Percentiles rank a stretch among this genome's conserved stretches.
Evolutionary conservation across 331 rosid genomes (phyloP).

Genomic region (Rhamnella rubrinervis): DNA sequence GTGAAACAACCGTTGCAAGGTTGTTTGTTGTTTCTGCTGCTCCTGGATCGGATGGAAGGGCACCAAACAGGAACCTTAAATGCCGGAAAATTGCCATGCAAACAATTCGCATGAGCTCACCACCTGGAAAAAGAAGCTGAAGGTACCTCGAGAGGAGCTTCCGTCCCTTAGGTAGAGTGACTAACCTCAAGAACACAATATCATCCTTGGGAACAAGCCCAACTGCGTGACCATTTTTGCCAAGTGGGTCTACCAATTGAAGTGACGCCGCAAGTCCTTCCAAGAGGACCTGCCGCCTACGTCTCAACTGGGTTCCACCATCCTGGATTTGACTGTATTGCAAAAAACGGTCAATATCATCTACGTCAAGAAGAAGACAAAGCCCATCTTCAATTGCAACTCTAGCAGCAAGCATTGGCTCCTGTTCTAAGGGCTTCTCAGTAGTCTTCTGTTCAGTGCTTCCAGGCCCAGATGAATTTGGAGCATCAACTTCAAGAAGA

Average conservation of each 20-base stretch:
- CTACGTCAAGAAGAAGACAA: slow-evolving; percentile 89
- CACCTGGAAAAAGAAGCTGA: slow-evolving; percentile 63
- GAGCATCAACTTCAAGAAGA: slow-evolving; percentile 84
- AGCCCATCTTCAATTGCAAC: slow-evolving; percentile 87
- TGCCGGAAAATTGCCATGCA: slow-evolving; percentile 96
- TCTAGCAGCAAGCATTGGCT: slow-evolving; percentile 91
- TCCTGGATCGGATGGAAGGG: slow-evolving; percentile 61
- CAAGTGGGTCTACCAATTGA: slow-evolving; percentile 83
- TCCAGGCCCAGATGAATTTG: slow-evolving; percentile 47
- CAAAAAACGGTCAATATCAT: slow-evolving; percentile 84
- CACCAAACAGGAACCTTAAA: slow-evolving; percentile 80
- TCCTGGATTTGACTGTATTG: slow-evolving; percentile 77
- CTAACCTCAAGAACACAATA: slow-evolving; percentile 70
- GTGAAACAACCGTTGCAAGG: slow-evolving; percentile 66
- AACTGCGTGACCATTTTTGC: slow-evolving; percentile 62
- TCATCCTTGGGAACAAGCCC: slow-evolving; percentile 86
- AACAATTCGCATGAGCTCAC: slow-evolving; percentile 81
- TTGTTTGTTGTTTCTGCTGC: slow-evolving; percentile 56
- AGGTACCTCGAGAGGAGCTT: slow-evolving; percentile 79
- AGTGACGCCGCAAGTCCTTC: slow-evolving; percentile 86
- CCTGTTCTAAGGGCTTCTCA: slow-evolving; percentile 93
- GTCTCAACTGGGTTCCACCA: slow-evolving; percentile 64
- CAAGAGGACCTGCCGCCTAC: slow-evolving; percentile 64
- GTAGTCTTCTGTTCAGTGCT: slow-evolving; percentile 59
- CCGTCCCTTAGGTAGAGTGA: slow-evolving; percentile 76